Evolutionary conservation across 1,284 basidiomycete species (phyloP), one percentile per base, ranked within the genome.

Genomic region (Fomes fomentarius): DNA sequence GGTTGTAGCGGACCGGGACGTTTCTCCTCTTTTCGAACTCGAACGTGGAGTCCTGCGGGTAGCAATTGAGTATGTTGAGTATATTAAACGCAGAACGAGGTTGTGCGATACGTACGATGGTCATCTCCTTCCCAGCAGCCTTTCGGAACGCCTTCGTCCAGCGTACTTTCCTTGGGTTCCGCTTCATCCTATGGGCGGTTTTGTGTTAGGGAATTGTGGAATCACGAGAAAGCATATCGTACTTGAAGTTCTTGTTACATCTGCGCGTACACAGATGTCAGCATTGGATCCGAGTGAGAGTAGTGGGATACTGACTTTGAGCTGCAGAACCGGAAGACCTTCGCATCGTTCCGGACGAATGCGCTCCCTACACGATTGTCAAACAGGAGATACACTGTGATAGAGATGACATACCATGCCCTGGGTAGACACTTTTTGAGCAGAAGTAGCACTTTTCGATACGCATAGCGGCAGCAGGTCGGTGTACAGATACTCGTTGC

Each of bases 111-210:
- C 91, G 73, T 68, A 96, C 94, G 68, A 99, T 92, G 12, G 93
- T 96, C 97, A 99, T 99, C 78, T 99, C 97, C 79, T 99, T 99
- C 61, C 97, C 97, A 55, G 95, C 93, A 22, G 97, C 94, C 73
- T 96, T 98, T 65, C 97, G 85, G 85, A 99, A 99, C 15, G 97
- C 97, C 76, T 99, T 99, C 50, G 97, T 99, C 97, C 97, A 99
- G 67, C 94, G 85, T 47, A 99, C 96, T 77, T 99, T 99, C 62
- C 97, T 87, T 44, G 97, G 97, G 77, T 99, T 99, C 47, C 97
- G 91, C 81, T 99, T 99, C 96, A 99, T 98, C 77, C 94, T 96
- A 66, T 6, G 47, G 31, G 24, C 38, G 38, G 12, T 11, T 40
- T 5, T 3, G 12, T 5, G 21, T 24, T 15, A 24, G 12, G 22